Percentiles rank a stretch among this genome's conserved stretches.
phyloP scores from a whole-genome alignment of 768 basidiomycete genomes.

The Mrakia hoshinonis region DNA sequence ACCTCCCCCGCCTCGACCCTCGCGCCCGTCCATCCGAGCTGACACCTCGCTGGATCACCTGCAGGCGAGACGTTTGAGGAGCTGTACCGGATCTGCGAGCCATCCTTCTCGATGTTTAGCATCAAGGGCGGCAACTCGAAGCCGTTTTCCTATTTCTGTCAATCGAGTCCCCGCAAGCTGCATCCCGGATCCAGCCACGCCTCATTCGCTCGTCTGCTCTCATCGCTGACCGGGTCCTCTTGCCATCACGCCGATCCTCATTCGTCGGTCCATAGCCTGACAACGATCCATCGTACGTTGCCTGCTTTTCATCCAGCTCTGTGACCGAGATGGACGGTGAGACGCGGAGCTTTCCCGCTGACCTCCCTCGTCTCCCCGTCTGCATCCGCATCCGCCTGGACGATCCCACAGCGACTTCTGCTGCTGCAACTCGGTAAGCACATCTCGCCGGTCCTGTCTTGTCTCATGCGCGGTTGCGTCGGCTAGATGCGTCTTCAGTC shows the following conservation, averaged over 20 bases:
- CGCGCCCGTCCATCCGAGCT: neutral
- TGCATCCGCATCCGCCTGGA: no score
- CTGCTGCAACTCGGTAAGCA: slow-evolving; percentile 16
- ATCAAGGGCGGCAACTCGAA: neutral
- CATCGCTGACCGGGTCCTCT: neutral
- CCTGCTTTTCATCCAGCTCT: no score
- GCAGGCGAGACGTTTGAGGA: slow-evolving; percentile 12
- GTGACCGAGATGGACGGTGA: no score
- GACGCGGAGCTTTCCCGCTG: no score
- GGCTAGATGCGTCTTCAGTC: neutral
- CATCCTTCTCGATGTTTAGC: slow-evolving; percentile 12
- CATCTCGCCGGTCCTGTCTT: no score
- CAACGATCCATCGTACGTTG: no score
- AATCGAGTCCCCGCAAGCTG: neutral
- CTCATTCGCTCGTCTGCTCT: neutral
- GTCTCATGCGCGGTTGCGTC: neutral
- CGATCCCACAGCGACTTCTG: slow-evolving; percentile 16
- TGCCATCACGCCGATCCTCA: no score
- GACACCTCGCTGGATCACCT: neutral
- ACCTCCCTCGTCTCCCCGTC: no score
- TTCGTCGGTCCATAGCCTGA: no score
- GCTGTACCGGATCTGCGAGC: slow-evolving; percentile 17
- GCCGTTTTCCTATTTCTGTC: slow-evolving; percentile 6
- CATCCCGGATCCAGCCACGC: no score
- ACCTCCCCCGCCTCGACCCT: neutral